Evolutionary conservation across 768 basidiomycete species (phyloP).

Genomic region (Phylloporus sp.): DNA sequence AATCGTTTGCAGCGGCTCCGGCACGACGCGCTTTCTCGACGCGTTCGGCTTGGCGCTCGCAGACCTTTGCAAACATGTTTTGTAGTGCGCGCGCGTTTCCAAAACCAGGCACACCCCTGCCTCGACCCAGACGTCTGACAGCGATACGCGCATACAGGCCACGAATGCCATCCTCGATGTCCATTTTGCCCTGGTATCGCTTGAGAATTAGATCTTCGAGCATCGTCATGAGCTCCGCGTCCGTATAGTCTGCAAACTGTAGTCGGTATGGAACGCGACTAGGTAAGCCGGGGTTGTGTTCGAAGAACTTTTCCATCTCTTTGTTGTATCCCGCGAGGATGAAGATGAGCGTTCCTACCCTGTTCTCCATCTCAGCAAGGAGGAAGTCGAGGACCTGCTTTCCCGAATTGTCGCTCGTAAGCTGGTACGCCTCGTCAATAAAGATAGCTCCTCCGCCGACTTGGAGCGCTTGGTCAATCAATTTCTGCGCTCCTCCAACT

Average conservation of each 20-base stretch:
- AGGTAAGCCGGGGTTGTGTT: slow-evolving; percentile 64
- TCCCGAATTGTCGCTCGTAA: slow-evolving; percentile 45
- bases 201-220: slow-evolving; percentile 45
- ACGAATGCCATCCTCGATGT: slow-evolving; percentile 46
- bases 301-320: slow-evolving; percentile 74
- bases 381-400: slow-evolving; percentile 62
- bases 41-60: slow-evolving; percentile 50
- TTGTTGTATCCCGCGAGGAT: slow-evolving; percentile 67
- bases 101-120: slow-evolving; percentile 43
- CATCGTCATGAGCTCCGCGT: slow-evolving; percentile 53
- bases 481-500: slow-evolving; percentile 28
- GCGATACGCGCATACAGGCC: slow-evolving; percentile 47
- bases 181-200: slow-evolving; percentile 46
- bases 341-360: slow-evolving; percentile 58
- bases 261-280: slow-evolving; percentile 65
- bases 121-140: slow-evolving; percentile 14
- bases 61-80: slow-evolving; percentile 43
- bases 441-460: slow-evolving; percentile 64
- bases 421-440: slow-evolving; percentile 69
- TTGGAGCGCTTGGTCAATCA: slow-evolving; percentile 41
- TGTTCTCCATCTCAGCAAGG: slow-evolving; percentile 72
- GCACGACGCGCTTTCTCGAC: slow-evolving; percentile 37
- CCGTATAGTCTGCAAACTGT: slow-evolving; percentile 56
- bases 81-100: slow-evolving; percentile 63
- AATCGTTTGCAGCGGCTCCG: slow-evolving; percentile 43